Evolutionary conservation across 129 eudicot species (phyloP).

Genomic region (Chrysanthemum seticuspe): DNA sequence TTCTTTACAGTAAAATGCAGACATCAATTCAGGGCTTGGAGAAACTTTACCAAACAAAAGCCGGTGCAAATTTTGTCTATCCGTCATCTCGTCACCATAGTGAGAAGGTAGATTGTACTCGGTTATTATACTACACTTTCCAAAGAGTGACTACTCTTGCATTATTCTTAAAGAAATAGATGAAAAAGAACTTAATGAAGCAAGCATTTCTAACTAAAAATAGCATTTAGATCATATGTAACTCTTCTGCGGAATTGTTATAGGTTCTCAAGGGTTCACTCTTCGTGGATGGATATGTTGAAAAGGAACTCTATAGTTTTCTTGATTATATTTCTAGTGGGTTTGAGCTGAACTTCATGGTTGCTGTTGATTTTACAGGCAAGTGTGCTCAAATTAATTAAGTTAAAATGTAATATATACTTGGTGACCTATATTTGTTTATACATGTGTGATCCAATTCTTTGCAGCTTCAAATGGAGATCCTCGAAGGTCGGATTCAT

Average conservation of each 20-base stretch:
- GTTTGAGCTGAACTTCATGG: constrained; percentile 95
- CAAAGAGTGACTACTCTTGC: constrained; percentile 12
- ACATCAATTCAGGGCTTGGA: constrained; percentile 70
- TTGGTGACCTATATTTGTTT: not conserved
- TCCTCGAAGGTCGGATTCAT: constrained; percentile 60
- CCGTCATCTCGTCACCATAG: constrained; percentile 55
- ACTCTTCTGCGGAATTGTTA: constrained; percentile 9
- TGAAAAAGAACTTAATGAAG: constrained; percentile 12
- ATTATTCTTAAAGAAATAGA: not conserved
- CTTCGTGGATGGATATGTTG: constrained; percentile 66
- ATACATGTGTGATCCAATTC: constrained; percentile 7
- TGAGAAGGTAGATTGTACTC: constrained; percentile 59
- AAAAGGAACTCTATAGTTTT: constrained; percentile 72
- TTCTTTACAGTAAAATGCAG: constrained; percentile 60
- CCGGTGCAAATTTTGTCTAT: constrained; percentile 54
- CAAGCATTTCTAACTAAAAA: constrained; percentile 6
- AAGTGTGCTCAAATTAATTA: not conserved
- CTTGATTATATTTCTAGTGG: constrained; percentile 93
- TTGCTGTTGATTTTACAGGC: constrained; percentile 98
- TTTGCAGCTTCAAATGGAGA: constrained; percentile 84
- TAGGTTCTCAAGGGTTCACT: constrained; percentile 84
- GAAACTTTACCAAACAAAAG: constrained; percentile 55
- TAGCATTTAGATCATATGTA: not conserved
- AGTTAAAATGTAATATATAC: not conserved
- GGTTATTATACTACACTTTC: constrained; percentile 10